Conservation (phyloP, 2,329 filamentous ascomycete genomes). For the Shiraia bambusicola region DNA sequence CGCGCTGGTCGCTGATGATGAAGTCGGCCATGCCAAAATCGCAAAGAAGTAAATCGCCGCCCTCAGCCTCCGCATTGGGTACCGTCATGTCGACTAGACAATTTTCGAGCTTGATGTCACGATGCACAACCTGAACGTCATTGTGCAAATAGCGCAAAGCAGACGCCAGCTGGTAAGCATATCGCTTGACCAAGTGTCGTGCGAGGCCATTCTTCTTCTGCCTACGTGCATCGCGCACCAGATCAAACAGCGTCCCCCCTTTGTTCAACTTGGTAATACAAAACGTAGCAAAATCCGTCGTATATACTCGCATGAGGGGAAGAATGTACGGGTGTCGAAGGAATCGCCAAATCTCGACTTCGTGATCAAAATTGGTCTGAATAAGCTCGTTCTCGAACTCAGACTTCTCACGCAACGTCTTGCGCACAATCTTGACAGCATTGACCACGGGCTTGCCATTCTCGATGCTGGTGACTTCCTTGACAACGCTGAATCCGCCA, state of each 20-base stretch:
- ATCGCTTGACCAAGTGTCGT: constrained; percentile 57
- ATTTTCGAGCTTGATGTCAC: constrained; percentile 70
- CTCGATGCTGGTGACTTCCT: constrained; percentile 65
- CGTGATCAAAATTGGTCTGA: constrained; percentile 68
- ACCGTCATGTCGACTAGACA: constrained; percentile 61
- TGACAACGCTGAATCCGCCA: constrained; percentile 67
- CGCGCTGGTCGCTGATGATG: constrained; percentile 58
- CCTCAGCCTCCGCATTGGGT: constrained; percentile 49
- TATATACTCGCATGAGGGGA: constrained; percentile 63
- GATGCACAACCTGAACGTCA: constrained; percentile 65
- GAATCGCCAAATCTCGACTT: constrained; percentile 68
- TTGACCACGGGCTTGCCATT: constrained; percentile 55
- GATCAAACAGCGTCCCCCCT: constrained; percentile 65
- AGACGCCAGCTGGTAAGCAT: constrained; percentile 63
- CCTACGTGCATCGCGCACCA: constrained; percentile 57
- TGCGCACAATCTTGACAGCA: constrained; percentile 69
- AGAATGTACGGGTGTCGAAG: constrained; percentile 64
- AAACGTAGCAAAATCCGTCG: constrained; percentile 68
- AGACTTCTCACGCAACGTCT: constrained; percentile 55
- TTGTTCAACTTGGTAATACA: constrained; percentile 66
- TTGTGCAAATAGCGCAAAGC: constrained; percentile 68
- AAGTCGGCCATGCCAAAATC: constrained; percentile 72
- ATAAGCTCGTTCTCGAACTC: constrained; percentile 65
- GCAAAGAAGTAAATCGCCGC: constrained; percentile 62
- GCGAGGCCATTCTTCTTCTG: constrained; percentile 49